Evolutionary conservation across 371 early-diverging fungal genomes (phyloP), one percentile per base, ranked within the genome.

Genomic region (Mycotypha africana): DNA sequence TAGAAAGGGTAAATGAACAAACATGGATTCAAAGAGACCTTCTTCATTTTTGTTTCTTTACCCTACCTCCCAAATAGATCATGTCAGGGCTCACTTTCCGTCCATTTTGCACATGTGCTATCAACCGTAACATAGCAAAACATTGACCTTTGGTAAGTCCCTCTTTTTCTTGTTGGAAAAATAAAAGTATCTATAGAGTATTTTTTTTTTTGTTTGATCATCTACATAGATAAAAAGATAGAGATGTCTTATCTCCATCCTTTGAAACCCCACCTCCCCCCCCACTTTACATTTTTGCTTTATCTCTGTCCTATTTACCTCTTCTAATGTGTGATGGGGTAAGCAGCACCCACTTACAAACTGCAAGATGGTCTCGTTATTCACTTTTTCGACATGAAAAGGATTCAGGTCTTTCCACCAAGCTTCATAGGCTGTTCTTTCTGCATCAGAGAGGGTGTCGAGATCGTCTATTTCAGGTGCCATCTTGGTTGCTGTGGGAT

Each of bases 361-460:
- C 20, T 52, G 33, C 3, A 63, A 49, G 4, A 56, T 47, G 9
- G 58, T 53, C 35, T 56, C 45, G 30, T 49, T 54, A 32, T 66
- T 57, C 26, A 58, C 49, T 25, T 38, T 47, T 9, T 61, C 66
- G 20, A 65, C 45, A 14, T 37, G 37, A 41, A 70, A 70, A 20
- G 66, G 70, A 45, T 70, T 66, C 16, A 70, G 38, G 38, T 63
- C 66, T 42, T 63, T 63, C 66, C 66, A 70, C 70, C 70, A 70
- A 9, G 63, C 42, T 15, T 34, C 39, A 38, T 67, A 67, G n/a
- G 55, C 53, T 51, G 68, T 60, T 61, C 59, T 56, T n/a, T n/a
- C n/a, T n/a, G n/a, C n/a, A n/a, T n/a, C n/a, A n/a, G n/a, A n/a
- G n/a, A n/a, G n/a, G n/a, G n/a, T n/a, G n/a, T n/a, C n/a, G n/a